These are phyloP conservation scores for Melastoma malabathricum DNA, from an alignment of 345 rosid genomes.

Conservation along the genomic window DNA sequence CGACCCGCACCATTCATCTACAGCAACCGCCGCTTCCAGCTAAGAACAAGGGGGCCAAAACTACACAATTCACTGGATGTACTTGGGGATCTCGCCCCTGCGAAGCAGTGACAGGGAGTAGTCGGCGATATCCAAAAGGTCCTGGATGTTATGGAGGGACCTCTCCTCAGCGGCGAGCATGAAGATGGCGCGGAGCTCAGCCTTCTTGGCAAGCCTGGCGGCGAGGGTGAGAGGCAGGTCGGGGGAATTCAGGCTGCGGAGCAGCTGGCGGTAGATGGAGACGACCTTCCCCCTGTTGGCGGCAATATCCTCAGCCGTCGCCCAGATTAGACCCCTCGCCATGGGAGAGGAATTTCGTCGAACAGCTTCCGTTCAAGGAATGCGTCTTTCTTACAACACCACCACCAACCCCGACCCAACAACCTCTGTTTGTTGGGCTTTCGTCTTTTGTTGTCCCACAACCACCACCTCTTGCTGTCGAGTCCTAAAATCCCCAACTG, in stretches of 20 bases:
- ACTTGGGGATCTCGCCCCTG: conserved; percentile 32
- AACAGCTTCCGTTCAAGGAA: too few species aligned
- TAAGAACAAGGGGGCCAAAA: not conserved
- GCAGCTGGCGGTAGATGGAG: conserved; percentile 29
- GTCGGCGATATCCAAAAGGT: conserved; percentile 29
- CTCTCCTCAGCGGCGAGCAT: conserved; percentile 28
- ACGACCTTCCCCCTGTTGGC: conserved; percentile 25
- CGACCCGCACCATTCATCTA: too few species aligned
- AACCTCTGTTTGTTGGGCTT: too few species aligned
- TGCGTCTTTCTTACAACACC: too few species aligned
- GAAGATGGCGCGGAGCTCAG: conserved; percentile 35
- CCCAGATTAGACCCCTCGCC: conserved; percentile 32
- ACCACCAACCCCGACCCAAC: too few species aligned
- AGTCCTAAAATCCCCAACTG: not conserved
- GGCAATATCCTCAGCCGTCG: conserved; percentile 25
- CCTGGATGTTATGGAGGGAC: conserved; percentile 31
- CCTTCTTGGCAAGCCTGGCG: conserved; percentile 37
- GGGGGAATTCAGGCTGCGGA: conserved; percentile 36
- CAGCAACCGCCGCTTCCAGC: too few species aligned
- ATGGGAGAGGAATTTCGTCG: not conserved
- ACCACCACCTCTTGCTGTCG: not conserved
- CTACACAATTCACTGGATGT: conserved; percentile 12
- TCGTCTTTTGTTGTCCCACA: not conserved
- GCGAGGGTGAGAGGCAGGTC: conserved; percentile 27
- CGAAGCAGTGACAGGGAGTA: conserved; percentile 25